Evolutionary conservation across 1,139 yeast genomes (phyloP).

Genomic region (Sugiyamaella japonica): DNA sequence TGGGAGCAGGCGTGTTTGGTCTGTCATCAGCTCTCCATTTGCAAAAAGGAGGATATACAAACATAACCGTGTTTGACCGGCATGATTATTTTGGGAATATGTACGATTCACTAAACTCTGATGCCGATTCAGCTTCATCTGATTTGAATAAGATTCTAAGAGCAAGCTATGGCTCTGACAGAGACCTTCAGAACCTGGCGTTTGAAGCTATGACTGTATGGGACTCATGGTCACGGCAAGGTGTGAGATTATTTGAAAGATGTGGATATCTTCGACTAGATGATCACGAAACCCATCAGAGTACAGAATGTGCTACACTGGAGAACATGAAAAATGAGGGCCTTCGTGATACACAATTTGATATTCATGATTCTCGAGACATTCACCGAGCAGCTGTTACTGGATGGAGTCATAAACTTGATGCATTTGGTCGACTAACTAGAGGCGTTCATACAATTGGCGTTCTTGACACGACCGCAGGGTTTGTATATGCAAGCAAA

Average conservation of each 20-base stretch:
- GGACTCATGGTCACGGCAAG: slow-evolving; percentile 26
- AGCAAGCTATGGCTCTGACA: slow-evolving; percentile 44
- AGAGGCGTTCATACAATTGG: slow-evolving; percentile 18
- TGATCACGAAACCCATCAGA: slow-evolving; percentile 17
- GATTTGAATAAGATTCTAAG: slow-evolving; percentile 47
- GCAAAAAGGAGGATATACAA: slow-evolving; percentile 13
- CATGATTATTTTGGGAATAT: slow-evolving; percentile 8
- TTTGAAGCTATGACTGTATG: slow-evolving; percentile 41
- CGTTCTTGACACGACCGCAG: slow-evolving; percentile 22
- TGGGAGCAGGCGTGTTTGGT: slow-evolving; percentile 53
- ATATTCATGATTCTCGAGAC: slow-evolving; percentile 18
- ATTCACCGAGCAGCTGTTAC: slow-evolving; percentile 18
- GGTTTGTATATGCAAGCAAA: slow-evolving; percentile 21
- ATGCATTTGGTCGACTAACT: slow-evolving; percentile 16
- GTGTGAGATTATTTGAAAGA: slow-evolving; percentile 16
- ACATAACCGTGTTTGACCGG: slow-evolving; percentile 42
- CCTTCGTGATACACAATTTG: slow-evolving; percentile 16
- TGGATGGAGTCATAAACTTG: slow-evolving; percentile 21
- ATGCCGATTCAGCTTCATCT: slow-evolving; percentile 41
- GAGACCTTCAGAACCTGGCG: slow-evolving; percentile 44
- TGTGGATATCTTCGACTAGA: slow-evolving; percentile 19
- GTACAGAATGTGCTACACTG: slow-evolving; percentile 17
- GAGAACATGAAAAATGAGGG: slow-evolving; percentile 18
- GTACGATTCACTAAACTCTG: slow-evolving; percentile 41
- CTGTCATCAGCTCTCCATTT: slow-evolving; percentile 47